phyloP scores from a whole-genome alignment of 768 basidiomycete species.

The Pleurotus tuoliensis region DNA sequence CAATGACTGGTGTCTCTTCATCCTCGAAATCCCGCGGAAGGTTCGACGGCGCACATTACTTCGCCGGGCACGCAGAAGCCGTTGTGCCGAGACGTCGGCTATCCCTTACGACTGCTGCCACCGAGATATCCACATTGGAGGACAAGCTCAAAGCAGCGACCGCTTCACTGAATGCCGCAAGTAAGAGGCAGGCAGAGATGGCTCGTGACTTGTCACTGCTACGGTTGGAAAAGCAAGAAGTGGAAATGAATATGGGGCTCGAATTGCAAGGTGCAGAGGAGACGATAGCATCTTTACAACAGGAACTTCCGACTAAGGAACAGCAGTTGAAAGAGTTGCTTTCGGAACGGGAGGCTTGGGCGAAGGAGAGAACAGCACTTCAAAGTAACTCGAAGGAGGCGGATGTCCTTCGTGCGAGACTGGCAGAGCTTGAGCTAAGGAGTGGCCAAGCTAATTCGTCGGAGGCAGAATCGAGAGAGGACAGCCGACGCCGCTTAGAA shows the following conservation, averaged over 20 bases:
- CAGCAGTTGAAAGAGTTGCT: slow-evolving; percentile 42
- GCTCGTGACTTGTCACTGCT: slow-evolving; percentile 58
- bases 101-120: slow-evolving; percentile 37
- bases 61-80: slow-evolving; percentile 75
- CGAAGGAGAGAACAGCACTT: slow-evolving; percentile 40
- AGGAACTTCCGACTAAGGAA: slow-evolving; percentile 49
- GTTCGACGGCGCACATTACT: slow-evolving; percentile 83
- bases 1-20: slow-evolving; percentile 36
- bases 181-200: slow-evolving; percentile 59
- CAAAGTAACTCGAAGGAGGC: slow-evolving; percentile 33
- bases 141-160: slow-evolving; percentile 61
- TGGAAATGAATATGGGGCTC: slow-evolving; percentile 60
- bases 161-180: slow-evolving; percentile 52
- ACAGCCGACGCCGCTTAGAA: slow-evolving; percentile 32
- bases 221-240: slow-evolving; percentile 63
- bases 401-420: slow-evolving; percentile 35
- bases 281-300: slow-evolving; percentile 52
- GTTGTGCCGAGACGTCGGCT: slow-evolving; percentile 48
- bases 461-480: slow-evolving; percentile 31
- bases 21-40: slow-evolving; percentile 41
- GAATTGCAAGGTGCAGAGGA: slow-evolving; percentile 69
- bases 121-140: slow-evolving; percentile 53
- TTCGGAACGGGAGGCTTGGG: slow-evolving; percentile 49
- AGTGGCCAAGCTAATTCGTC: slow-evolving; percentile 38
- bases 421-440: slow-evolving; percentile 39